Evolutionary conservation across 78 protist species (phyloP).

Genomic region (Protostelium mycophagum): DNA sequence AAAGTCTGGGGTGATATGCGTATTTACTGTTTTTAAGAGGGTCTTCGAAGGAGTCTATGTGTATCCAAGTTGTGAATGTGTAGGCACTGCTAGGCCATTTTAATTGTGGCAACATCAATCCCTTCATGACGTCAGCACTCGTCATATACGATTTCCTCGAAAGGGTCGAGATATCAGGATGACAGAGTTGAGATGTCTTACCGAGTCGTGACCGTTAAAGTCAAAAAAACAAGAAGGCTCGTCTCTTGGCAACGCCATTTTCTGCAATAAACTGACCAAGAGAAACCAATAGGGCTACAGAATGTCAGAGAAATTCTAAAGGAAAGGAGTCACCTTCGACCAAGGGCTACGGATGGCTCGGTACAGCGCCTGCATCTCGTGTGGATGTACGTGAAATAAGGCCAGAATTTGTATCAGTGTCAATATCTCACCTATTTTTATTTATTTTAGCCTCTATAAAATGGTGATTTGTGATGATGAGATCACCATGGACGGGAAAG

Average conservation of each 20-base stretch:
- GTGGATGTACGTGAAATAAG: neutral
- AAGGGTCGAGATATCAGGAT: no score
- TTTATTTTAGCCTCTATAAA: neutral
- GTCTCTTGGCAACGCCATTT: neutral
- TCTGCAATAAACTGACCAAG: neutral
- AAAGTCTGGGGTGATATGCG: neutral
- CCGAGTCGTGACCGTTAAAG: neutral
- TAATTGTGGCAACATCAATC: neutral
- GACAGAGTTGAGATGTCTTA: no score
- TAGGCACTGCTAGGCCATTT: neutral
- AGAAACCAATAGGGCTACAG: neutral
- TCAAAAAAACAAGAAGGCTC: neutral
- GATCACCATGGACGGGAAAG: neutral
- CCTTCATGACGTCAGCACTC: neutral
- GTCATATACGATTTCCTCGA: neutral
- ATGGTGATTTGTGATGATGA: neutral
- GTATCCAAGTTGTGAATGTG: neutral
- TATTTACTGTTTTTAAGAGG: neutral
- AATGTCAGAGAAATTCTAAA: neutral
- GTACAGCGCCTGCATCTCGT: neutral
- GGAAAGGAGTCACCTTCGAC: neutral
- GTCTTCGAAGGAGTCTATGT: neutral
- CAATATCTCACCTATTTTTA: neutral
- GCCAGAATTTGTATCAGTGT: neutral
- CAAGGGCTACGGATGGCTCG: neutral